phyloP scores from a whole-genome alignment of 495 filamentous ascomycete genomes.

The Niebla homalea region DNA sequence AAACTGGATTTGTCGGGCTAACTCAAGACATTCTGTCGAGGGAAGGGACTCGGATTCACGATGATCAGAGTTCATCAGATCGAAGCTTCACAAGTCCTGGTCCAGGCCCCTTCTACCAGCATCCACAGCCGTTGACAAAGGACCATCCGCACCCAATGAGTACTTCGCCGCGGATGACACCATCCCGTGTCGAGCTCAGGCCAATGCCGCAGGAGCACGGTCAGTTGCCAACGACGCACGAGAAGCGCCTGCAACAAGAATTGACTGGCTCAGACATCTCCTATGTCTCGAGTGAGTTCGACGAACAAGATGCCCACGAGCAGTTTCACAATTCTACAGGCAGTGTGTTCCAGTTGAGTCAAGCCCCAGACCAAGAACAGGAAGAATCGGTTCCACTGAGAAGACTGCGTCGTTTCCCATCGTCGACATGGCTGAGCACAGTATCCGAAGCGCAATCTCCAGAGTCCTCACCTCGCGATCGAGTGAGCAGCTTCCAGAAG shows the following conservation, averaged over 20 bases:
- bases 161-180: conserved; percentile 8
- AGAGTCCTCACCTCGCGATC: background rate
- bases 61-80: conserved; percentile 3
- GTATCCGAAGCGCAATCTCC: conserved; percentile 4
- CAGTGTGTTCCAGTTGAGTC: background rate
- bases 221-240: background rate
- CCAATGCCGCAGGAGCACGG: background rate
- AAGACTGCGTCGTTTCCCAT: background rate
- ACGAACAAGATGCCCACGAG: background rate
- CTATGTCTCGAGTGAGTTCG: background rate
- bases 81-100: background rate
- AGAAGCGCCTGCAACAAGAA: conserved; percentile 1
- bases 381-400: background rate
- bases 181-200: background rate
- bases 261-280: background rate
- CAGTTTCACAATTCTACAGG: background rate
- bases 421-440: conserved; percentile 13
- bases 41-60: conserved; percentile 7
- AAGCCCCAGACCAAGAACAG: background rate
- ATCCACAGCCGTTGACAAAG: conserved; percentile 16
- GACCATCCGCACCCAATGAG: conserved; percentile 21
- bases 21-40: conserved; percentile 13
- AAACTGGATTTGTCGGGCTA: conserved; percentile 8
- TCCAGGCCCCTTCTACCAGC: conserved; percentile 10
- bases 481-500: conserved; percentile 21